Evolutionary conservation across 768 basidiomycete genomes (phyloP).

Genomic region (Dentipellis sp.): DNA sequence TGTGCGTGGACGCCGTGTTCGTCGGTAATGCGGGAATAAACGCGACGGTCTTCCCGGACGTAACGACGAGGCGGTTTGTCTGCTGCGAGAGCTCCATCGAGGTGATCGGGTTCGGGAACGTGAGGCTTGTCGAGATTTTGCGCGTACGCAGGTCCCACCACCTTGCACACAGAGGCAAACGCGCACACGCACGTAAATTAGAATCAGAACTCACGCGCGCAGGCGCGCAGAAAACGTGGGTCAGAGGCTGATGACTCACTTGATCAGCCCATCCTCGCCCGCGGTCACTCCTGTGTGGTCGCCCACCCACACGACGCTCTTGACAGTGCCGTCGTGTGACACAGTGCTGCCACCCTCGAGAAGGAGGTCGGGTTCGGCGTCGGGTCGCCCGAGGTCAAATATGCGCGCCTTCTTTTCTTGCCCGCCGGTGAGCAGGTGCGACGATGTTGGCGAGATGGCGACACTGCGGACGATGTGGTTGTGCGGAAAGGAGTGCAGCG

Average conservation of each 20-base stretch:
- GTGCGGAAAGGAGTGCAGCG: constrained; percentile 92
- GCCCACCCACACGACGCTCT: constrained; percentile 90
- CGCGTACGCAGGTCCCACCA: constrained; percentile 96
- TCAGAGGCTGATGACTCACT: constrained; percentile 37
- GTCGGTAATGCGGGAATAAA: constrained; percentile 76
- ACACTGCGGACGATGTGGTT: constrained; percentile 97
- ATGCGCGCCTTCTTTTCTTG: constrained; percentile 97
- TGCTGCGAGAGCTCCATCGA: constrained; percentile 88
- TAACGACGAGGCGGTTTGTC: constrained; percentile 80
- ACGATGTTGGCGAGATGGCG: constrained; percentile 64
- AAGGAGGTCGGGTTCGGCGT: constrained; percentile 81
- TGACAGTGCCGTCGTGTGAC: constrained; percentile 84
- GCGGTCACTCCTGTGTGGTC: constrained; percentile 83
- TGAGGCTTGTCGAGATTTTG: constrained; percentile 57
- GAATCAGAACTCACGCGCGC: not conserved
- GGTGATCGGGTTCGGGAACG: constrained; percentile 73
- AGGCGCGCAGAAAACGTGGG: not conserved
- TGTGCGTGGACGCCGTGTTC: constrained; percentile 52
- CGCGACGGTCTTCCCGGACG: constrained; percentile 85
- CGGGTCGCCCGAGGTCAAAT: constrained; percentile 81
- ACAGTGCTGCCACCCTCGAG: constrained; percentile 38
- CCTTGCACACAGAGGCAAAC: constrained; percentile 29
- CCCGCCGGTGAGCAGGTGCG: constrained; percentile 80
- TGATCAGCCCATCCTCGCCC: constrained; percentile 86
- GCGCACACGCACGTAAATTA: too few species aligned